Conservation (phyloP, 1,284 basidiomycete genomes). For the Lentinula novae-zelandiae region DNA sequence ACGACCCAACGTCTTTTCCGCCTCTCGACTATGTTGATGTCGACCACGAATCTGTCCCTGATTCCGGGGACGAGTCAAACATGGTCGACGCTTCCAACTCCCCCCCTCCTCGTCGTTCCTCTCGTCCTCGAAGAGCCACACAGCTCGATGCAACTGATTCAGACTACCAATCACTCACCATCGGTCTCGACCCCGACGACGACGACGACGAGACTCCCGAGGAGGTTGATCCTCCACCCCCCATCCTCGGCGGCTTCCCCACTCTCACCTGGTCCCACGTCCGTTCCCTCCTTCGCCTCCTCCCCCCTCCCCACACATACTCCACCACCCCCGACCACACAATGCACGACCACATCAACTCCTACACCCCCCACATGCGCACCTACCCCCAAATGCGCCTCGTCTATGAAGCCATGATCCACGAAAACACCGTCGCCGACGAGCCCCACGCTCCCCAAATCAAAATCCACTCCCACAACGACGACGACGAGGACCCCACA, state of each 20-base stretch:
- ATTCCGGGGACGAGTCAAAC: too few species aligned
- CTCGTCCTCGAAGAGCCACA: conserved; percentile 26
- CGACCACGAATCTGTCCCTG: neutral
- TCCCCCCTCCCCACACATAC: conserved; percentile 29
- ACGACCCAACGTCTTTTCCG: neutral
- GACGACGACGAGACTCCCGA: neutral
- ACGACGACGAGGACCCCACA: conserved; percentile 29
- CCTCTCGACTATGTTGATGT: neutral
- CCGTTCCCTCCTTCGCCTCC: conserved; percentile 25
- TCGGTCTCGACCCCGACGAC: neutral
- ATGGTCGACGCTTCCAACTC: conserved; percentile 9
- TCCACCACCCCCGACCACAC: conserved; percentile 42
- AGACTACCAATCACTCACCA: too few species aligned
- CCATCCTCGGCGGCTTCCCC: conserved; percentile 25
- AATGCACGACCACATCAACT: conserved; percentile 52
- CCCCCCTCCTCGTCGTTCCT: conserved; percentile 29
- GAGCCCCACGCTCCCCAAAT: conserved; percentile 68
- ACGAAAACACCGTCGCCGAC: conserved; percentile 50
- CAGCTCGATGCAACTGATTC: too few species aligned
- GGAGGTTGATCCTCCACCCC: neutral
- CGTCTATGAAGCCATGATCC: conserved; percentile 56
- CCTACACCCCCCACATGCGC: conserved; percentile 29
- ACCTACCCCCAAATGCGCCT: conserved; percentile 33
- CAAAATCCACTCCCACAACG: conserved; percentile 29
- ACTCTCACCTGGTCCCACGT: conserved; percentile 31